phyloP scores from a whole-genome alignment of 2,329 filamentous ascomycete species.

The Neodidymelliopsis sp. region DNA sequence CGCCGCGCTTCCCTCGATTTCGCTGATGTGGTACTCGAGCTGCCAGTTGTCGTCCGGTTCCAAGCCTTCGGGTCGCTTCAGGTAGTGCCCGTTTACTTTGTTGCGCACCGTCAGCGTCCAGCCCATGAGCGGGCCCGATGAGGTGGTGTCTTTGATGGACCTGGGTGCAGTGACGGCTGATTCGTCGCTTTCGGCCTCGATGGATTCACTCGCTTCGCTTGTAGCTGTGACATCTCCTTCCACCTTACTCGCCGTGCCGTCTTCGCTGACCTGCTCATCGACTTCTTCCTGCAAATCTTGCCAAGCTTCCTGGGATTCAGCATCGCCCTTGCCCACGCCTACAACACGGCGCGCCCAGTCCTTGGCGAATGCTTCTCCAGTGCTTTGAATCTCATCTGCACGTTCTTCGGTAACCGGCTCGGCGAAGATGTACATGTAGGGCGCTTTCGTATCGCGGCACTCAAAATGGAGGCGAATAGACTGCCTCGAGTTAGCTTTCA shows the following conservation, averaged over 20 bases:
- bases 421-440: constrained; percentile 88
- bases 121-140: constrained; percentile 62
- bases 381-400: constrained; percentile 76
- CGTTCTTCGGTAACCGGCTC: constrained; percentile 79
- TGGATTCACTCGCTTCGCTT: constrained; percentile 9
- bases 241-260: constrained; percentile 17
- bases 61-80: constrained; percentile 66
- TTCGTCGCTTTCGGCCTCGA: not conserved
- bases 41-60: constrained; percentile 65
- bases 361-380: constrained; percentile 69
- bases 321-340: constrained; percentile 45
- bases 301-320: constrained; percentile 42
- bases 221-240: constrained; percentile 22
- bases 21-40: constrained; percentile 79
- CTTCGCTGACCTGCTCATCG: constrained; percentile 42
- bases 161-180: not conserved
- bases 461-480: constrained; percentile 85
- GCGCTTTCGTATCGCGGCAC: constrained; percentile 66
- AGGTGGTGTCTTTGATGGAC: not conserved
- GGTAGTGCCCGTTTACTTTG: constrained; percentile 70
- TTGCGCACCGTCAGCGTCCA: constrained; percentile 77
- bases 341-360: constrained; percentile 72
- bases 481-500: constrained; percentile 37
- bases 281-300: constrained; percentile 42
- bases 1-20: constrained; percentile 49